A percentile compares a stretch with the other conserved stretches of the same genome.
Conservation (phyloP, 2,329 filamentous ascomycete genomes). For the Nannizziopsis barbatae region DNA sequence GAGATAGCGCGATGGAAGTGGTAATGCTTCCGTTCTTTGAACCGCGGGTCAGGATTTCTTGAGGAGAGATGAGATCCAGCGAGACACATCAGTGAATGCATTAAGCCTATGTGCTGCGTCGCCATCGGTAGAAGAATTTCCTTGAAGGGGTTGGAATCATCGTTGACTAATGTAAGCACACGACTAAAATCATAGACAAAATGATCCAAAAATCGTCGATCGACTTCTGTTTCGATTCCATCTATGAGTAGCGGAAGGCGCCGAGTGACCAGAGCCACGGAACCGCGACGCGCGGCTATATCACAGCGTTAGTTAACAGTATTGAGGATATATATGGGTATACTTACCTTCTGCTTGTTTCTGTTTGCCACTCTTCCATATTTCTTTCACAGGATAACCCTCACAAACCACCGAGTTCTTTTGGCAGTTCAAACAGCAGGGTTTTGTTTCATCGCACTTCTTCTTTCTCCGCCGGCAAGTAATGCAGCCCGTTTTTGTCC, state of each 20-base stretch:
- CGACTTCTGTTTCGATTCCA: constrained; percentile 68
- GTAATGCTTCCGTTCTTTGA: constrained; percentile 45
- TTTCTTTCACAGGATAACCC: constrained; percentile 74
- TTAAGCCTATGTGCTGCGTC: constrained; percentile 64
- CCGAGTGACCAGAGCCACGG: constrained; percentile 29
- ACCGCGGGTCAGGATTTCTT: constrained; percentile 39
- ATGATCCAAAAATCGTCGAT: constrained; percentile 70
- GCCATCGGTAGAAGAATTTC: constrained; percentile 75
- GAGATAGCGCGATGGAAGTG: constrained; percentile 40
- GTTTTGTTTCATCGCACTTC: constrained; percentile 45
- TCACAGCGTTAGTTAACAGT: not conserved
- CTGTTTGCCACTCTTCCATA: constrained; percentile 79
- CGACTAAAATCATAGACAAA: constrained; percentile 70
- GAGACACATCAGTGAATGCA: constrained; percentile 80
- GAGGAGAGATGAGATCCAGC: constrained; percentile 63
- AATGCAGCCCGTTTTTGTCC: constrained; percentile 48
- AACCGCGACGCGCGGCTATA: constrained; percentile 24
- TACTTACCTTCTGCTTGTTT: constrained; percentile 53
- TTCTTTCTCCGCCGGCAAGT: constrained; percentile 52
- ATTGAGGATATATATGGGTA: not conserved
- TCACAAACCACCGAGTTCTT: constrained; percentile 90
- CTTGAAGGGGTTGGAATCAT: constrained; percentile 73
- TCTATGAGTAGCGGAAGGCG: constrained; percentile 55
- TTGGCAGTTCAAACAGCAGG: constrained; percentile 59
- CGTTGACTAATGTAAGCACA: constrained; percentile 70